Conservation (phyloP, 2,329 filamentous ascomycete species). For the Akanthomyces dipterigenus region DNA sequence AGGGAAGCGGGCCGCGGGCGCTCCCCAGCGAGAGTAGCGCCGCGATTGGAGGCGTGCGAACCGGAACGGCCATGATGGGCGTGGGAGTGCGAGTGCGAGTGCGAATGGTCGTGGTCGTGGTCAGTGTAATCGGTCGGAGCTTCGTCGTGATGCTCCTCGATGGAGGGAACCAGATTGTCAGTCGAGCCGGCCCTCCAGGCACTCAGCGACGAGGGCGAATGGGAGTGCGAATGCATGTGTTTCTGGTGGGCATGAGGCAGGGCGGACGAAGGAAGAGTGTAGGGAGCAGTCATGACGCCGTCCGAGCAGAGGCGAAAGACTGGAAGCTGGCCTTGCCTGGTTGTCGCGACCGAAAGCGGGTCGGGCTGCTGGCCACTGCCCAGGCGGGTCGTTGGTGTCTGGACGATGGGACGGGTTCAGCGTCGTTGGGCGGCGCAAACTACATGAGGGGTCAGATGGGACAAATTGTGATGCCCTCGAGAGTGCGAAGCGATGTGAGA, state of each 20-base stretch:
- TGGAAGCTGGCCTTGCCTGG: not conserved
- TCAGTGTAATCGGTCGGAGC: slow-evolving; percentile 21
- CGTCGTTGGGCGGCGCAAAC: not conserved
- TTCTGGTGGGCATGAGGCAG: slow-evolving; percentile 42
- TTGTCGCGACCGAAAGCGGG: slow-evolving; percentile 14
- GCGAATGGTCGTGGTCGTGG: not conserved
- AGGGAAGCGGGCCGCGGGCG: slow-evolving; percentile 26
- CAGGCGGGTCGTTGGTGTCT: slow-evolving; percentile 1
- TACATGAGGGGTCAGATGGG: not conserved
- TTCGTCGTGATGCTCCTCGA: slow-evolving; percentile 25
- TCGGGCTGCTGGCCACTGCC: not conserved
- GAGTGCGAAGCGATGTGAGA: not conserved
- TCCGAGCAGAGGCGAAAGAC: not conserved
- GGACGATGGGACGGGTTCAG: not conserved
- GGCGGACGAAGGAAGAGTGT: slow-evolving; percentile 45
- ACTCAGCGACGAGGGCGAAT: slow-evolving; percentile 33
- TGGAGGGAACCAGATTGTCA: slow-evolving; percentile 24
- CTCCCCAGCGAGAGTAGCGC: slow-evolving; percentile 22
- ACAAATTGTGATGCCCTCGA: not conserved
- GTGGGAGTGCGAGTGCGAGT: slow-evolving; percentile 18
- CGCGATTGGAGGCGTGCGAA: slow-evolving; percentile 26
- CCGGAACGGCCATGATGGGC: slow-evolving; percentile 22
- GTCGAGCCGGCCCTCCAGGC: slow-evolving; percentile 30
- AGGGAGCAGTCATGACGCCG: slow-evolving; percentile 43
- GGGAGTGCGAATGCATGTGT: slow-evolving; percentile 33